Evolutionary conservation across 73 alveolate genomes (phyloP), one percentile per base, ranked within the genome.

Genomic region (Stentor coeruleus): DNA sequence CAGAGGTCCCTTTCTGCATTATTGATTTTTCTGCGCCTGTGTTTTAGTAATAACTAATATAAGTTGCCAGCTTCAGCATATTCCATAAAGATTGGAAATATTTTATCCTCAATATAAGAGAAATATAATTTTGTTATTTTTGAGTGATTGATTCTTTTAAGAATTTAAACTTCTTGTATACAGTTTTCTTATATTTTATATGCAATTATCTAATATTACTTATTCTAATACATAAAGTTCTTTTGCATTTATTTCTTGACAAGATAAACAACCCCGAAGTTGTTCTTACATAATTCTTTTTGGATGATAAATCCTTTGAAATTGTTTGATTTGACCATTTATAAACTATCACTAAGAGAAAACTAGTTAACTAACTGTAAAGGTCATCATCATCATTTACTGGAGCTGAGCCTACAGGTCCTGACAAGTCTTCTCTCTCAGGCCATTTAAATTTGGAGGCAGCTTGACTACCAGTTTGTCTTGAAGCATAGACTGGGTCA

Each of bases 31-130:
- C 90, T 73, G 76, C 83, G 76, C 73, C 66, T 39, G 77, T 81
- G 82, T 85, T 81, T 3, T 83, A 80, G 35, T 75, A 74, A 60
- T 39, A 82, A 37, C n/a, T 28, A 14, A 4, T 95, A 88, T 38
- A 96, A 90, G 88, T 96, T 99, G 1, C 99, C 99, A 38, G 94
- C 91, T 74, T 93, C 98, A 0, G 99, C 99, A 81, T 91, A 96
- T 84, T 96, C 99, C 99, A 96, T 96, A 33, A 96, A 87, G 38
- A 96, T 96, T 76, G 93, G 92, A 14, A 97, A 86, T 87, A 77
- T 89, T 72, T 74, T 94, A 49, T 94, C 91, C 83, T 97, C 99
- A 75, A 94, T 79, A 86, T 93, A 95, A 59, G 97, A 90, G 55
- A 96, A 86, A 84, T 84, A 96, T 80, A 93, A 95, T 49, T 91